Evolutionary conservation across 2,329 filamentous ascomycete species (phyloP), one percentile per base, ranked within the genome.

Genomic region (Nemania sp.): DNA sequence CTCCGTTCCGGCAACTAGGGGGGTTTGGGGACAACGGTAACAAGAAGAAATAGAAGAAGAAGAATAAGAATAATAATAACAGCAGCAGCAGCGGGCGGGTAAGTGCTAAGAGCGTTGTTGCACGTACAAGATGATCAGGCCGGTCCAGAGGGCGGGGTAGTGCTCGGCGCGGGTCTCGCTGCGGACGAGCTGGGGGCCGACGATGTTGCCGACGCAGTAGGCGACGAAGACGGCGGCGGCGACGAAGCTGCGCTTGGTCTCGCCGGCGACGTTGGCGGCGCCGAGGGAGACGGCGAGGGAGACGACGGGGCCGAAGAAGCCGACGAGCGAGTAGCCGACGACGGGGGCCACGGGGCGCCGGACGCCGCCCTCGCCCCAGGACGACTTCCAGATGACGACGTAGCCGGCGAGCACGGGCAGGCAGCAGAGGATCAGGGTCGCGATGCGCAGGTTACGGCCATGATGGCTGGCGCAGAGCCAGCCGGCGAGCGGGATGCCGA

Each of bases 191-290:
- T 90, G 88, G 3, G 90, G 90, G 0, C 89, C 89, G 21, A 92
- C 85, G 52, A 92, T 92, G 67, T 92, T 92, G 1, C 71, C 82
- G 2, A 92, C 86, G 57, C 88, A 90, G 69, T 92, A 92, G 0
- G 87, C 88, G 0, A 90, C 87, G 64, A 92, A 92, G 1, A 90
- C 88, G 0, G 87, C 86, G 0, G 87, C 86, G 0, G 89, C 87
- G 81, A 90, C 91, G 68, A 89, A 87, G 64, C 86, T 89, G 79
- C 92, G 92, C 77, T 92, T 92, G 0, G 89, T 92, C 21, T 89
- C 83, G 0, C 90, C 90, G 0, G 89, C 89, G 0, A 92, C 88
- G 65, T 92, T 92, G 11, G 84, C 83, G 79, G 82, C 81, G 35
- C 80, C 80, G 5, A 83, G 63, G 0, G 79, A 80, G 64, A 84